These are phyloP conservation scores for Cryphonectria japonica DNA, from an alignment of 2,329 filamentous ascomycete species.

Conservation along the genomic window DNA sequence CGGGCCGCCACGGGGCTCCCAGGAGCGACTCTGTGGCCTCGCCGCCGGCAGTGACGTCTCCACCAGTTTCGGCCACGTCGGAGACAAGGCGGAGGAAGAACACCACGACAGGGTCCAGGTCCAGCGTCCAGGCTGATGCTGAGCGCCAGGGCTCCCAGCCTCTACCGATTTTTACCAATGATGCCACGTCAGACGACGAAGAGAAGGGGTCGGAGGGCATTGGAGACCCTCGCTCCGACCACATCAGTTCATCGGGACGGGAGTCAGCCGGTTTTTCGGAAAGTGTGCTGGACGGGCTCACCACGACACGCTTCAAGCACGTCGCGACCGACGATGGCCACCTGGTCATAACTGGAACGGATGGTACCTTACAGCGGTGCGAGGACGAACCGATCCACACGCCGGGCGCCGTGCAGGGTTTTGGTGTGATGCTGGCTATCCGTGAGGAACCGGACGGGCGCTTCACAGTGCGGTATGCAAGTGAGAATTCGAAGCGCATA, in stretches of 20 bases:
- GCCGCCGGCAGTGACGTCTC: constrained; percentile 22
- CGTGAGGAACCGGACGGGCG: constrained; percentile 71
- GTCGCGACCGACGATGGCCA: constrained; percentile 77
- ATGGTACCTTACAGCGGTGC: constrained; percentile 75
- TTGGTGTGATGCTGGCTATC: constrained; percentile 76
- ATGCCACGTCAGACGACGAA: constrained; percentile 36
- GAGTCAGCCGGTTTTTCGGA: constrained; percentile 12
- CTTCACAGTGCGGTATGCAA: constrained; percentile 73
- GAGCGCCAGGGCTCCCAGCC: constrained; percentile 44
- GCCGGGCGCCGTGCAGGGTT: constrained; percentile 79
- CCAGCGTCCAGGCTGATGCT: constrained; percentile 51
- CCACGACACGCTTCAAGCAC: constrained; percentile 80
- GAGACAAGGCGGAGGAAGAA: constrained; percentile 41
- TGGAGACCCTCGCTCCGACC: constrained; percentile 11
- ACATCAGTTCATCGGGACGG: constrained; percentile 19
- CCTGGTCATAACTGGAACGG: constrained; percentile 78
- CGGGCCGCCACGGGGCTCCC: constrained; percentile 31
- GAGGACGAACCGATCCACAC: constrained; percentile 92
- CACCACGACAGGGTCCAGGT: constrained; percentile 44
- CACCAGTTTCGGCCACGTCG: constrained; percentile 26
- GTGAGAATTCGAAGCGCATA: constrained; percentile 77
- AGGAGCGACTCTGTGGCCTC: constrained; percentile 25
- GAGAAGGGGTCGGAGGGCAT: constrained; percentile 37
- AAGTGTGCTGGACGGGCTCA: constrained; percentile 40
- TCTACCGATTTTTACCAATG: constrained; percentile 35